phyloP scores from a whole-genome alignment of 225 moss, liverwort and hornwort species.

The Asterella californica region DNA sequence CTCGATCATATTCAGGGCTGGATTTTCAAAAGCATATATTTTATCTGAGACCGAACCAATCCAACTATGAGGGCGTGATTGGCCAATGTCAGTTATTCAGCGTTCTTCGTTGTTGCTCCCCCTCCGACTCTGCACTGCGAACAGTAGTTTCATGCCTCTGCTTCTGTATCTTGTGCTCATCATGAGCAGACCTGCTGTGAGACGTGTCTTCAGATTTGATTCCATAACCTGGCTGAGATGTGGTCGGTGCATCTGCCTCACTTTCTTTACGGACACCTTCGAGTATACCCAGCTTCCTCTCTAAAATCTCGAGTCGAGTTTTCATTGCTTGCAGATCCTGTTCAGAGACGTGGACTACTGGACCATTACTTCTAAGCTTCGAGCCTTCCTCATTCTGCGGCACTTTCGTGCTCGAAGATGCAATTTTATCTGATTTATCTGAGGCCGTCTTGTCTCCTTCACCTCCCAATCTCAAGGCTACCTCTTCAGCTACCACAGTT shows the following conservation, averaged over 20 bases:
- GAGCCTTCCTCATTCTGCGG: constrained; percentile 7
- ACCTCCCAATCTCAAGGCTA: constrained; percentile 16
- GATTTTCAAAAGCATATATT: too few species aligned
- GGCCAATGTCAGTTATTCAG: neutral
- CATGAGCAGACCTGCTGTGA: neutral
- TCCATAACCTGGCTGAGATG: neutral
- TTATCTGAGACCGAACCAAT: too few species aligned
- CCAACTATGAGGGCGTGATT: too few species aligned
- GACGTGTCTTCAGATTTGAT: neutral
- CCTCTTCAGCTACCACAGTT: constrained; percentile 27
- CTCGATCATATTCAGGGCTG: too few species aligned
- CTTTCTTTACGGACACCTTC: constrained; percentile 21
- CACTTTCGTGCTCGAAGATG: neutral
- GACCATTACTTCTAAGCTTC: constrained; percentile 14
- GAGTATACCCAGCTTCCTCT: constrained; percentile 30
- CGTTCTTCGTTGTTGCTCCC: neutral
- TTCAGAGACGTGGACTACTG: constrained; percentile 12
- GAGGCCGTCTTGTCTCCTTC: constrained; percentile 16
- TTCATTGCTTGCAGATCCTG: constrained; percentile 37
- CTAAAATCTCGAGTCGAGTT: constrained; percentile 37
- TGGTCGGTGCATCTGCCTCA: neutral
- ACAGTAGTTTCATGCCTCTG: neutral
- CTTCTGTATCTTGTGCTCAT: neutral
- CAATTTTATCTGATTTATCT: neutral
- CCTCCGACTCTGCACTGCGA: neutral